phyloP scores from a whole-genome alignment of 2,329 filamentous ascomycete species.

The Aspergillus oerlinghausenensis region DNA sequence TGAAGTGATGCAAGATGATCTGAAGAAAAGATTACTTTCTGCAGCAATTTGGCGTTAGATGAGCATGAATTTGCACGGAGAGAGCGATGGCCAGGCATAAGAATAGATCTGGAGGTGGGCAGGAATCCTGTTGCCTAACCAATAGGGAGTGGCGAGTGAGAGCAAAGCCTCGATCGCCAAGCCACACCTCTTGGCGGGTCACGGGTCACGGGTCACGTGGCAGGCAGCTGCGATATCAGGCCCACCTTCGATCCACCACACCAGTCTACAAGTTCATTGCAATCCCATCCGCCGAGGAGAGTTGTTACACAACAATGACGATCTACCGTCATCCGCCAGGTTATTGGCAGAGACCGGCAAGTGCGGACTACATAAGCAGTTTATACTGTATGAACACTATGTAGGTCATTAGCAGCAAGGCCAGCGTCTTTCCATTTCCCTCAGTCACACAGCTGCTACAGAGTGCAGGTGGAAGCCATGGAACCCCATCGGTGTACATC shows the following conservation, averaged over 20 bases:
- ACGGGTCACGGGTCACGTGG: slow-evolving; percentile 26
- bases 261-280: background rate
- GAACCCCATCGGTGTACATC: background rate
- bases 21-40: background rate
- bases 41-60: background rate
- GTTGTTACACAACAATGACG: background rate
- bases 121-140: slow-evolving; percentile 43
- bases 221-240: slow-evolving; percentile 26
- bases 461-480: too few relatives aligned
- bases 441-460: too few relatives aligned
- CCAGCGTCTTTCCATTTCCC: too few relatives aligned
- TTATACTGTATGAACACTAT: too few relatives aligned
- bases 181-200: slow-evolving; percentile 15
- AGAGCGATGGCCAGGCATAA: slow-evolving; percentile 18
- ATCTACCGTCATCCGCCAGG: too few relatives aligned
- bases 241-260: background rate
- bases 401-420: too few relatives aligned
- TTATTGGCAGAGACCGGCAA: too few relatives aligned
- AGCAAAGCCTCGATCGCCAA: slow-evolving; percentile 23
- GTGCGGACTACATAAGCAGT: too few relatives aligned
- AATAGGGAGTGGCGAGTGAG: slow-evolving; percentile 29
- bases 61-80: background rate
- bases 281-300: background rate
- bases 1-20: background rate
- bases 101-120: slow-evolving; percentile 21